phyloP scores from a whole-genome alignment of 2,329 filamentous ascomycete genomes.

The Pseudogymnoascus sp. region DNA sequence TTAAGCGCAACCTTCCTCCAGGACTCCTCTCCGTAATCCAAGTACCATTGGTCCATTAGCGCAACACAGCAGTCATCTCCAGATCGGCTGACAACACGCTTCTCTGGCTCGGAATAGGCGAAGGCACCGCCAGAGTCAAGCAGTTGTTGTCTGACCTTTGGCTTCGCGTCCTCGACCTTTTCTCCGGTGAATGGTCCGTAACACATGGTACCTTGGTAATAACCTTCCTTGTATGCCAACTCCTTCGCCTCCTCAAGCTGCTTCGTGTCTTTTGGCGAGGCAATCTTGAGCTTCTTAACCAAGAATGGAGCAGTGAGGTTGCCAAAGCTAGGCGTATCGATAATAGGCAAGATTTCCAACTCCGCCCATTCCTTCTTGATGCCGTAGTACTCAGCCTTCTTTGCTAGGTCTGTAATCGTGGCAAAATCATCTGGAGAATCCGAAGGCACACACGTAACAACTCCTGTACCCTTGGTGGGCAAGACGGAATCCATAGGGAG shows the following conservation, averaged over 20 bases:
- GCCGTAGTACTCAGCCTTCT: slow-evolving; percentile 93
- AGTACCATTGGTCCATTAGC: slow-evolving; percentile 93
- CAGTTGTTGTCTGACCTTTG: slow-evolving; percentile 70
- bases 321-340: slow-evolving; percentile 79
- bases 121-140: slow-evolving; percentile 74
- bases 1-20: slow-evolving; percentile 73
- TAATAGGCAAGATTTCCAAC: slow-evolving; percentile 79
- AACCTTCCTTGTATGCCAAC: slow-evolving; percentile 92
- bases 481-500: slow-evolving; percentile 93
- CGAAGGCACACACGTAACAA: slow-evolving; percentile 91
- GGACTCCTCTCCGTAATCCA: slow-evolving; percentile 86
- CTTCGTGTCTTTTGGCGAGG: slow-evolving; percentile 88
- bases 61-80: slow-evolving; percentile 90
- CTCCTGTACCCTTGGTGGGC: slow-evolving; percentile 88
- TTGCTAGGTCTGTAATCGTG: slow-evolving; percentile 75
- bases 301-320: slow-evolving; percentile 75
- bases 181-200: slow-evolving; percentile 82
- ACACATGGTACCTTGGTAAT: slow-evolving; percentile 88
- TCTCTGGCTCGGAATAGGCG: slow-evolving; percentile 87
- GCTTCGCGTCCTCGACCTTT: slow-evolving; percentile 78
- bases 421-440: slow-evolving; percentile 95
- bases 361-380: slow-evolving; percentile 97
- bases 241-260: slow-evolving; percentile 92
- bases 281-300: slow-evolving; percentile 90
- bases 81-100: slow-evolving; percentile 78